Conservation (phyloP, 257 asterid species). For the Nicotiana otophora region DNA sequence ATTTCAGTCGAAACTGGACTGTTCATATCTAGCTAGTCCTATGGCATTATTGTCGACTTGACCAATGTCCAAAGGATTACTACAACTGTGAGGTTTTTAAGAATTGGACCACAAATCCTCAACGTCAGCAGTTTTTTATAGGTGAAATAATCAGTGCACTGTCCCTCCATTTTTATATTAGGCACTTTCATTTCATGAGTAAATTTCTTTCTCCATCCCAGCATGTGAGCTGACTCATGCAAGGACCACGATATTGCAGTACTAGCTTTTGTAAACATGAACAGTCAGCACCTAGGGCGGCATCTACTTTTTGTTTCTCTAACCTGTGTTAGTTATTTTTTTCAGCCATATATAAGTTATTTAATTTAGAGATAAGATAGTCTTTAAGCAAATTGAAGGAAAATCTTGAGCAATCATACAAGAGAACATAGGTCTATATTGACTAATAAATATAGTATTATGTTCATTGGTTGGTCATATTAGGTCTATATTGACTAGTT, state of each 20-base stretch:
- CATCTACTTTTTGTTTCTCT: background rate
- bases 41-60: background rate
- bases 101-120: slow-evolving; percentile 39
- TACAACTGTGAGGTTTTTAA: slow-evolving; percentile 8
- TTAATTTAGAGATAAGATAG: no score
- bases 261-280: background rate
- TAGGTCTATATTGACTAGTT: no score
- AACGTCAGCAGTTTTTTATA: slow-evolving; percentile 8
- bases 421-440: no score
- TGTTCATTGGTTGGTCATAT: no score
- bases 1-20: background rate
- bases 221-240: background rate
- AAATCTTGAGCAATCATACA: no score
- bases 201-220: background rate
- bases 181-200: background rate
- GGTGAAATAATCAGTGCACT: no score
- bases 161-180: background rate
- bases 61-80: background rate
- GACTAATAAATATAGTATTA: no score
- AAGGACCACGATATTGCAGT: background rate
- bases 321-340: no score
- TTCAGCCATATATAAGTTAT: no score
- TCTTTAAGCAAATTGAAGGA: no score
- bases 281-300: background rate
- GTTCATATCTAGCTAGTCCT: background rate